Percentiles rank a stretch among this genome's conserved stretches.
Evolutionary conservation across 805 yeast genomes (phyloP).

Genomic region (Brettanomyces nanus): DNA sequence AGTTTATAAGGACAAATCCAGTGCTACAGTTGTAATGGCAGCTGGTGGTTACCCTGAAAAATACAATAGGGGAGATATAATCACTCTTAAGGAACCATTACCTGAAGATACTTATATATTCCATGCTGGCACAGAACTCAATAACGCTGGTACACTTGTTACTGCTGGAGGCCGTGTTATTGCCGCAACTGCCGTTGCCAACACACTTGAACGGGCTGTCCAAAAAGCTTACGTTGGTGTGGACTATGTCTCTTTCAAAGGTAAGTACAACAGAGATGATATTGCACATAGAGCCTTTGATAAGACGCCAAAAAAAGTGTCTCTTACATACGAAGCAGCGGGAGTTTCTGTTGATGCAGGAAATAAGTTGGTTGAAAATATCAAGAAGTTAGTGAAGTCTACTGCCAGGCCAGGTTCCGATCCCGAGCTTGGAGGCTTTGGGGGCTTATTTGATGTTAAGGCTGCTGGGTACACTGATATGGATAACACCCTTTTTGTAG

Average conservation of each 20-base stretch:
- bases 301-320: slow-evolving; percentile 20
- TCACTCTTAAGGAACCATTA: slow-evolving; percentile 41
- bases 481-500: slow-evolving; percentile 75
- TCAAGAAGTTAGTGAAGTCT: slow-evolving; percentile 83
- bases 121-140: slow-evolving; percentile 87
- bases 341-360: slow-evolving; percentile 99
- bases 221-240: slow-evolving; percentile 82
- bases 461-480: slow-evolving; percentile 77
- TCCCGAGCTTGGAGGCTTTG: slow-evolving; percentile 97
- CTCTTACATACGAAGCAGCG: slow-evolving; percentile 85
- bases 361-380: slow-evolving; percentile 79
- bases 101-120: slow-evolving; percentile 65
- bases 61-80: slow-evolving; percentile 80
- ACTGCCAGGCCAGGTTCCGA: slow-evolving; percentile 96
- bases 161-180: slow-evolving; percentile 97
- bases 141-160: slow-evolving; percentile 47
- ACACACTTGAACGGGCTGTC: slow-evolving; percentile 71
- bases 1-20: slow-evolving; percentile 47
- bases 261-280: slow-evolving; percentile 81
- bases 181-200: slow-evolving; percentile 84
- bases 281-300: slow-evolving; percentile 92
- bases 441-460: slow-evolving; percentile 88
- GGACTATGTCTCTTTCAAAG: slow-evolving; percentile 59
- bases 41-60: slow-evolving; percentile 96
- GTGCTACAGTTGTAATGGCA: slow-evolving; percentile 91